Conservation (phyloP, 148 eudicot species). For the Persicaria tinctoria region DNA sequence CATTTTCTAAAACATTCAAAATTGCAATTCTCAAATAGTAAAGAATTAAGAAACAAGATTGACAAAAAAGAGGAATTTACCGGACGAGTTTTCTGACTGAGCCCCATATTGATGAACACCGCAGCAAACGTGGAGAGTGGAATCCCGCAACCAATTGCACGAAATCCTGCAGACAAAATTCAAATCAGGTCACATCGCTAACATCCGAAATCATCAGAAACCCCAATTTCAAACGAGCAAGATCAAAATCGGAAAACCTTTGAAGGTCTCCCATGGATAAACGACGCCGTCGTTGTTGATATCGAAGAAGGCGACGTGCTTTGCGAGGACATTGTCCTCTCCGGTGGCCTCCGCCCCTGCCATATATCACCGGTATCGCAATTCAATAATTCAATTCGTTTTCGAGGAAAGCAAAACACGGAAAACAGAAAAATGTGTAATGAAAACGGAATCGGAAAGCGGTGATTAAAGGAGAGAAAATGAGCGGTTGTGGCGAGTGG, state of each 20-base stretch:
- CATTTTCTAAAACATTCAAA: too few relatives aligned
- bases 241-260: constrained; percentile 29
- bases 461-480: too few relatives aligned
- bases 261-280: constrained; percentile 68
- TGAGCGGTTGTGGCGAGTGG: too few relatives aligned
- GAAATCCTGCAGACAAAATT: constrained; percentile 36
- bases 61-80: constrained; percentile 18
- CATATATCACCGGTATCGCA: not conserved
- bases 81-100: constrained; percentile 55
- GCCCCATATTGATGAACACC: constrained; percentile 39
- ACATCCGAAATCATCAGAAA: not conserved
- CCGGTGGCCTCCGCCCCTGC: constrained; percentile 13
- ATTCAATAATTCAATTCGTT: not conserved
- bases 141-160: constrained; percentile 56
- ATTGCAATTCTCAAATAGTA: not conserved
- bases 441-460: too few relatives aligned
- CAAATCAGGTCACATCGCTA: not conserved
- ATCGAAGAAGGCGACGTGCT: constrained; percentile 68
- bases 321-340: constrained; percentile 38
- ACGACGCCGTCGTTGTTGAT: constrained; percentile 71
- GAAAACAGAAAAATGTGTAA: too few relatives aligned
- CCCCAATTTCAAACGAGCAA: not conserved
- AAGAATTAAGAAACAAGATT: not conserved
- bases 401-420: not conserved
- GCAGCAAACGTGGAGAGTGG: constrained; percentile 37